Evolutionary conservation across 331 rosid genomes (phyloP).

Genomic region (Quercus tomentella): DNA sequence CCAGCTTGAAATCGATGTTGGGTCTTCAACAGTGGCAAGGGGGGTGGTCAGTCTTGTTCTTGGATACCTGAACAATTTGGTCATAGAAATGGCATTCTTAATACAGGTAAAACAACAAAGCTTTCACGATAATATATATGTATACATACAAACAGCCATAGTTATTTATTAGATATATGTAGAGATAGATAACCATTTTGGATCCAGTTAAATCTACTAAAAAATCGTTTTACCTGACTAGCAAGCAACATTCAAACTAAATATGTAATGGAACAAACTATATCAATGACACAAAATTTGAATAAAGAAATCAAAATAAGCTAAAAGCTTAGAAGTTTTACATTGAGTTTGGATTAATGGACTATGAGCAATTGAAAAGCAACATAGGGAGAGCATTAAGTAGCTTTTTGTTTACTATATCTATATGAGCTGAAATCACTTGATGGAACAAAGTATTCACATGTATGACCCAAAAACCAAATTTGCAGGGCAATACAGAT

Average conservation of each 20-base stretch:
- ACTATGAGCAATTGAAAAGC: too few relatives aligned
- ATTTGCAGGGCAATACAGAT: conserved; percentile 60
- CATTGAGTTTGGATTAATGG: too few relatives aligned
- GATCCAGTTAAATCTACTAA: too few relatives aligned
- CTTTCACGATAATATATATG: neutral
- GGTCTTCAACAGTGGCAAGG: conserved; percentile 81
- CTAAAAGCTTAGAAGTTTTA: too few relatives aligned
- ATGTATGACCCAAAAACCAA: neutral
- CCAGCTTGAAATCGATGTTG: conserved; percentile 63
- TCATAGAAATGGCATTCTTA: conserved; percentile 86
- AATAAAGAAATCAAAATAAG: too few relatives aligned
- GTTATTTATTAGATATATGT: too few relatives aligned
- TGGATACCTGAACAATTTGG: conserved; percentile 86
- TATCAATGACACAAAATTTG: too few relatives aligned
- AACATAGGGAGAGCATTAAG: neutral
- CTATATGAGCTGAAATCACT: neutral
- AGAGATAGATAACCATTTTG: too few relatives aligned
- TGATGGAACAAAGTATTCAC: neutral
- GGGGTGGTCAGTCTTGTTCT: conserved; percentile 80
- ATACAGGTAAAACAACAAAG: conserved; percentile 52
- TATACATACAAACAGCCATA: too few relatives aligned
- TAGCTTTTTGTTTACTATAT: neutral
- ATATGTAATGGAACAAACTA: neutral
- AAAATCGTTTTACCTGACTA: too few relatives aligned
- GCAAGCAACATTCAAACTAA: neutral